A percentile compares a stretch with the other conserved stretches of the same genome.
phyloP scores from a whole-genome alignment of 805 yeast genomes.

The Wickerhamomyces strasburgensis region DNA sequence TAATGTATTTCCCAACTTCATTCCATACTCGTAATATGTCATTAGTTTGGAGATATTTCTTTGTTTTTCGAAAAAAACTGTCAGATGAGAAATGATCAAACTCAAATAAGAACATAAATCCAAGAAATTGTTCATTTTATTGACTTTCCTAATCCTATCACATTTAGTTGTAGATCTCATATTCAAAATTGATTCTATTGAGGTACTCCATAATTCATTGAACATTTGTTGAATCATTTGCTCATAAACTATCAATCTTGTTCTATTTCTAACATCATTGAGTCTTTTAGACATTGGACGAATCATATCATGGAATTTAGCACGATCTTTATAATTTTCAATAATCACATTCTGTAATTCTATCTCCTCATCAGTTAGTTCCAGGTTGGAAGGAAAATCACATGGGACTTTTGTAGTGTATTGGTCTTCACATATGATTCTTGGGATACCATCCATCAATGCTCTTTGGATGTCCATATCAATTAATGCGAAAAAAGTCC shows the following conservation, averaged over 20 bases:
- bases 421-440: background rate
- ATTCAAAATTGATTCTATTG: background rate
- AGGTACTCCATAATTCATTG: background rate
- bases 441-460: background rate
- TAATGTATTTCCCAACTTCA: background rate
- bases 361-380: background rate
- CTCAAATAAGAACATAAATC: background rate
- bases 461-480: background rate
- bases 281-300: background rate
- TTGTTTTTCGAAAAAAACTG: too few species aligned
- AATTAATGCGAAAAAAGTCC: background rate
- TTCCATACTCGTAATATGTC: too few species aligned
- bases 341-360: background rate
- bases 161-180: background rate
- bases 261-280: background rate
- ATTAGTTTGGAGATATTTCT: too few species aligned
- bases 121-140: background rate
- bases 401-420: background rate
- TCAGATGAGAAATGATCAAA: background rate
- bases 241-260: background rate
- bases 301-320: background rate
- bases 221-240: background rate
- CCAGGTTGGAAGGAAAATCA: background rate
- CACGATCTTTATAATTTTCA: background rate
- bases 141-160: background rate